Percentiles rank a stretch among this genome's conserved stretches.
These are phyloP conservation scores for Biscogniauxia mediterranea DNA, from an alignment of 2,329 filamentous ascomycete genomes.

Conservation along the genomic window DNA sequence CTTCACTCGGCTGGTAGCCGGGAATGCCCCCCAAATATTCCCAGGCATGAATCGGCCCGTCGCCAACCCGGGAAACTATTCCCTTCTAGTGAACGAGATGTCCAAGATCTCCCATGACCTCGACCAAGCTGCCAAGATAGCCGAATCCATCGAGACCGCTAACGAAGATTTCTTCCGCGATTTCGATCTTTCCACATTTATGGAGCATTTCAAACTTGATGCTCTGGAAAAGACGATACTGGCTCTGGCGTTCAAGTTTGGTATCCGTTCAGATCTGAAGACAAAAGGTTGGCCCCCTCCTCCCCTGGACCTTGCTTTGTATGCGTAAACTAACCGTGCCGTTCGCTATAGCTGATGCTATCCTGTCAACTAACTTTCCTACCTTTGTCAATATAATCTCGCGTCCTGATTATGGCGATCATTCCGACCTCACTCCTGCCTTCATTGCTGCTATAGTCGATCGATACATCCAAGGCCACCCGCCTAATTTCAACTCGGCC, in stretches of 20 bases:
- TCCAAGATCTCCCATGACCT: slow-evolving; percentile 78
- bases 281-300: slow-evolving; percentile 69
- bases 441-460: slow-evolving; percentile 82
- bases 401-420: slow-evolving; percentile 58
- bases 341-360: slow-evolving; percentile 70
- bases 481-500: slow-evolving; percentile 78
- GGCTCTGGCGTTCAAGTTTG: slow-evolving; percentile 82
- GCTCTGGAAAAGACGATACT: slow-evolving; percentile 83
- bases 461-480: slow-evolving; percentile 82
- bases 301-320: slow-evolving; percentile 3
- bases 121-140: slow-evolving; percentile 85
- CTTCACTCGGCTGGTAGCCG: slow-evolving; percentile 86
- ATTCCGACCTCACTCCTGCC: slow-evolving; percentile 63
- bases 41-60: slow-evolving; percentile 70
- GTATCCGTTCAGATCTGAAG: slow-evolving; percentile 77
- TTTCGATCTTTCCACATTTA: slow-evolving; percentile 92
- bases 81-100: slow-evolving; percentile 79
- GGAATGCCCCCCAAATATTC: slow-evolving; percentile 91
- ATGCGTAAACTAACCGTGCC: slow-evolving; percentile 15
- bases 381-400: slow-evolving; percentile 77
- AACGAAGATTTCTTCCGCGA: slow-evolving; percentile 94
- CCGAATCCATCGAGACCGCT: slow-evolving; percentile 85
- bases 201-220: slow-evolving; percentile 94
- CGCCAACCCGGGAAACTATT: slow-evolving; percentile 78
- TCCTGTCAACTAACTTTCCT: slow-evolving; percentile 75